A percentile compares a stretch with the other conserved stretches of the same genome.
These are phyloP conservation scores for Plasmodium chabaudi DNA, from an alignment of 169 alveolate species.

Conservation along the genomic window DNA sequence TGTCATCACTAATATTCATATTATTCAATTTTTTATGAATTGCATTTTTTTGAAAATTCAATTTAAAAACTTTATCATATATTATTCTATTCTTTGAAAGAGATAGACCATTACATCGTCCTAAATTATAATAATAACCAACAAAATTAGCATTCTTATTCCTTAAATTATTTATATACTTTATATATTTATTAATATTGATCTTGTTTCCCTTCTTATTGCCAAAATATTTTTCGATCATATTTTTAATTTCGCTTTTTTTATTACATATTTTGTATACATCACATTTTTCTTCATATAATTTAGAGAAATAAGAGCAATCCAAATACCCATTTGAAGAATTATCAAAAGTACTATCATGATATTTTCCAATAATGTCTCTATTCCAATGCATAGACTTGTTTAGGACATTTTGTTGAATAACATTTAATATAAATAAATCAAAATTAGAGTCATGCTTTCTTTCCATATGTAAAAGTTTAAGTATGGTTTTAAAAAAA, in stretches of 20 bases:
- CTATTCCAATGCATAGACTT: too few species aligned
- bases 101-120: neutral
- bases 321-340: too few species aligned
- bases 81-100: constrained; percentile 46
- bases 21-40: neutral
- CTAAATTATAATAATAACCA: constrained; percentile 12
- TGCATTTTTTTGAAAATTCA: neutral
- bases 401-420: constrained; percentile 1
- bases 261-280: neutral
- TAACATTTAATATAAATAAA: constrained; percentile 40
- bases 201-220: neutral
- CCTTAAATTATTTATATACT: constrained; percentile 28
- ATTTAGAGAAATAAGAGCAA: too few species aligned
- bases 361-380: too few species aligned
- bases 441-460: constrained; percentile 24
- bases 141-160: neutral
- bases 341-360: too few species aligned
- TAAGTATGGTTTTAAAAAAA: constrained; percentile 22
- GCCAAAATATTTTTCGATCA: constrained; percentile 2
- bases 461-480: constrained; percentile 5
- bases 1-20: neutral
- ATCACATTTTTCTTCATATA: too few species aligned
- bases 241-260: neutral
- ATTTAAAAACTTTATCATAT: constrained; percentile 29
- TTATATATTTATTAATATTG: constrained; percentile 25